Evolutionary conservation across 208 protist species (phyloP), one percentile per base, ranked within the genome.

Genomic region (Leishmania lainsoni): DNA sequence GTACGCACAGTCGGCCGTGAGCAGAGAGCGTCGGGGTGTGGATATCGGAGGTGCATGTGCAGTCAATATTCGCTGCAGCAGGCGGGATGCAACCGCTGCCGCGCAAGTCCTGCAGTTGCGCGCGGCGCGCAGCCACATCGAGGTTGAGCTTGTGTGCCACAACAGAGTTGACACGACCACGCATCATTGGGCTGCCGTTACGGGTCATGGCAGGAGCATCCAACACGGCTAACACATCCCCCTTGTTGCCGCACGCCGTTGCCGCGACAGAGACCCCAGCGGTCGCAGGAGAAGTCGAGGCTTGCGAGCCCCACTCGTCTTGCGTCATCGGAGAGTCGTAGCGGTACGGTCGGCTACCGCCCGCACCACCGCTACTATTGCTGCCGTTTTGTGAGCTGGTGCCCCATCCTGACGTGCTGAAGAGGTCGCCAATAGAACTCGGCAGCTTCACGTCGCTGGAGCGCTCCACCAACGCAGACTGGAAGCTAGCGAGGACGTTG

Each of bases 91-190:
- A 8, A 16, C 72, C 52, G 51, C 72, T 58, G 20, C 49, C 72
- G 16, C 72, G 49, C 5, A 76, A 32, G 49, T 84, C 76, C 76
- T 76, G 81, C 70, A 72, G 29, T 29, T 61, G 76, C 17, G 76
- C 63, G 42, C 81, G 75, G 12, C 81, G 81, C 56, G 52, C 17
- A 51, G 58, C 69, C 56, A 32, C 29, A 63, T 84, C 81, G 14
- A 77, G 74, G 76, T 73, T 84, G 49, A 84, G 49, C 61, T 84
- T 79, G 56, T 84, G 76, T 26, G 81, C 81, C 68, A 84, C 81
- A 17, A 84, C 75, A 4, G 81, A 79, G 61, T 54, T 84, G 49
- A 84, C 76, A 65, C 75, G 75, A 70, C 70, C 68, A n/a, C 81
- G 76, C 70, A 80, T 77, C 69, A 78, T 42, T 5, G 81, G 81